Evolutionary conservation across 352 stramenopile species (phyloP), one percentile per base, ranked within the genome.

Genomic region (Globisporangium echinulatum): DNA sequence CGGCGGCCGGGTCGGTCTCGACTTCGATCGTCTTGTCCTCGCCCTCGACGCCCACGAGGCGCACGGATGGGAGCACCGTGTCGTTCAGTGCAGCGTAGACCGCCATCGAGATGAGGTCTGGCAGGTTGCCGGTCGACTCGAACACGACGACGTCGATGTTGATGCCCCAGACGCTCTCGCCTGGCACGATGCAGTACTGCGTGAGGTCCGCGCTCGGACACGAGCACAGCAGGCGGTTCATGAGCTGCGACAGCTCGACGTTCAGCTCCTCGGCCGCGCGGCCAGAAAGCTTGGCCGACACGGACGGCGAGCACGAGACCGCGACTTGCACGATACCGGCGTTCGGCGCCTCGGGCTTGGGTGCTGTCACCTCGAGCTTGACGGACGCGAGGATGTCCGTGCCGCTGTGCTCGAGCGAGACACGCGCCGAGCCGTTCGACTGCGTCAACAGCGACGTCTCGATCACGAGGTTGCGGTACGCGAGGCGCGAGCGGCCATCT

Each of bases 51-150:
- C 80, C 81, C 19, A 88, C 78, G 37, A 90, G 68, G 1, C 76
- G 70, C 58, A 92, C 78, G n/a, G 69, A 70, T 39, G 82, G 82
- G 58, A 92, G 85, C 43, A 92, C 65, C 37, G 82, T 92, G 66
- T 90, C 79, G 59, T 85, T 87, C 19, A 92, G 69, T 37, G 82
- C 82, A n/a, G 78, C 80, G 65, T 92, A 90, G 49, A 88, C 82
- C 13, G 82, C 80, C 69, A 92, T 84, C 42, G 80, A 89, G 54
- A 92, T 88, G 47, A 90, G 58, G 39, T 90, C 80, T 0, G 78
- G 75, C 44, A 92, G 60, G 61, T 90, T 92, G 7, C 82, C 82
- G 14, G 67, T 87, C 5, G 82, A 87, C 58, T 92, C 82, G 54
- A 90, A 90, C 37, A 92, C 80, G 70, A 85, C 86, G 19, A 90